These are phyloP conservation scores for Penicillium maclennaniae DNA, from an alignment of 495 filamentous ascomycete species.

Conservation along the genomic window DNA sequence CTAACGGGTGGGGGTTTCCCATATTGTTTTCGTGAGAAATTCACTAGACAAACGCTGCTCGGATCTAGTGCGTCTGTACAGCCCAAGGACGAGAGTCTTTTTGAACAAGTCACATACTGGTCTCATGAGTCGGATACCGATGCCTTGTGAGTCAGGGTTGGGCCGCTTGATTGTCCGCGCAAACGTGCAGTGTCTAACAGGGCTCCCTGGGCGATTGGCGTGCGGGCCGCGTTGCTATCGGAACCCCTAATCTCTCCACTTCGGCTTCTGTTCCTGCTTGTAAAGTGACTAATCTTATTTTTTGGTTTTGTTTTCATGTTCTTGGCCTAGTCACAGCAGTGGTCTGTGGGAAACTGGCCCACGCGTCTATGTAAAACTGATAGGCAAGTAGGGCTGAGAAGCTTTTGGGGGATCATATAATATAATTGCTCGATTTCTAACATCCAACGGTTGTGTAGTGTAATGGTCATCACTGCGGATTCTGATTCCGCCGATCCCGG, in stretches of 20 bases:
- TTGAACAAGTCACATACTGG: too few species aligned
- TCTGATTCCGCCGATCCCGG: constrained; percentile 38
- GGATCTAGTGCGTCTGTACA: neutral
- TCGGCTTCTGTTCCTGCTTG: neutral
- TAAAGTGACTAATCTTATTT: neutral
- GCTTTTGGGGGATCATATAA: neutral
- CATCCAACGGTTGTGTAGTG: neutral
- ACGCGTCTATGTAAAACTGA: neutral
- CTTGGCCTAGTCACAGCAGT: neutral
- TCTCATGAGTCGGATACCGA: neutral
- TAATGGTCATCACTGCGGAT: constrained; percentile 27
- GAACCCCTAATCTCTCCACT: neutral
- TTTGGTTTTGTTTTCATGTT: neutral
- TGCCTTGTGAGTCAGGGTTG: neutral
- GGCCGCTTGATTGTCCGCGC: neutral
- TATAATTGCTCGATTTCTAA: neutral
- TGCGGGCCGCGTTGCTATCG: neutral
- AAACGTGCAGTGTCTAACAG: neutral
- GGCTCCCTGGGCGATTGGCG: neutral
- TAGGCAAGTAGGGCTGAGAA: neutral
- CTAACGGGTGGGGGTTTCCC: constrained; percentile 1
- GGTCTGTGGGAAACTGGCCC: neutral
- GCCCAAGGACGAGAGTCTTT: neutral
- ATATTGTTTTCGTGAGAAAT: neutral
- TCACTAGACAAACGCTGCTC: neutral